Conservation (phyloP, 1,284 basidiomycete species). For the Anthracocystis setariae region DNA sequence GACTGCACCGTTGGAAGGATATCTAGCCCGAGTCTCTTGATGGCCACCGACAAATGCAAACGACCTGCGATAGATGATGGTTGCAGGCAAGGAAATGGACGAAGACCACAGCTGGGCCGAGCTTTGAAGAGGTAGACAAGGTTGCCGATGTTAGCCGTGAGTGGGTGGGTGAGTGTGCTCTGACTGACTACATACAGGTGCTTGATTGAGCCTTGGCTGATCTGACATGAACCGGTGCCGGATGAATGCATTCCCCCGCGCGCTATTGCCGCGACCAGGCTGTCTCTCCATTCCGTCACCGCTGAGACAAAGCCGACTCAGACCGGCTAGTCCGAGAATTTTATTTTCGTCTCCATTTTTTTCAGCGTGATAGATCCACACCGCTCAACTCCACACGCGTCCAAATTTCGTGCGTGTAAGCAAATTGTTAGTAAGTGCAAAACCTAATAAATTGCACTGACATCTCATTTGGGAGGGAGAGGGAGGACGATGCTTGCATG, state of each 20-base stretch:
- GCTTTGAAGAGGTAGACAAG: neutral
- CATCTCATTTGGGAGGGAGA: no score
- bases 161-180: no score
- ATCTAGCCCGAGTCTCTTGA: neutral
- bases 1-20: neutral
- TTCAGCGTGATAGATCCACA: conserved; percentile 3
- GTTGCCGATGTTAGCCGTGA: conserved; percentile 4
- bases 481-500: no score
- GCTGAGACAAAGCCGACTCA: conserved; percentile 3
- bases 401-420: neutral
- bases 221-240: conserved; percentile 1
- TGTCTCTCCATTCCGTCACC: neutral
- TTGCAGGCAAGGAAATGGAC: neutral
- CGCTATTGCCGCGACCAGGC: neutral
- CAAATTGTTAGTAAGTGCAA: neutral
- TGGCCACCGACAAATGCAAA: neutral
- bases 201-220: neutral
- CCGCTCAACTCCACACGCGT: neutral
- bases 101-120: neutral
- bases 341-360: neutral
- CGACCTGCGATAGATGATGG: neutral
- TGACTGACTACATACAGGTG: no score
- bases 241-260: neutral
- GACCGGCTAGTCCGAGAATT: conserved; percentile 6
- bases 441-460: neutral